Base-by-base conservation (phyloP, 2,329 filamentous ascomycete genomes). In the Trichoderma breve region DNA sequence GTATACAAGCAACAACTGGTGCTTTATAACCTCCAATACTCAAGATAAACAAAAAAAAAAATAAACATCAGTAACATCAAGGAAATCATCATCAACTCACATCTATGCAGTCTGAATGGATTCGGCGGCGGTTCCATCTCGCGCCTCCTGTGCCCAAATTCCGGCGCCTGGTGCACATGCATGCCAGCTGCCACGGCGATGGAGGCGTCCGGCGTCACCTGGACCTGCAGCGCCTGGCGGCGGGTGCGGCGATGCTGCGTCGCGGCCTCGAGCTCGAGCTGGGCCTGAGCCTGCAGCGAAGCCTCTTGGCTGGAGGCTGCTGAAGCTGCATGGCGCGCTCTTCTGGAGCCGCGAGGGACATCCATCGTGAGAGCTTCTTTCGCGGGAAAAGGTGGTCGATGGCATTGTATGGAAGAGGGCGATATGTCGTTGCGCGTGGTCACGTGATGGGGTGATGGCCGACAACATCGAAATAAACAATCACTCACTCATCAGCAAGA, bases 31-130 rank as follows among this genome's bases (percentile, higher is more conserved):
- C 43, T 47, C 43, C 43, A 21, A 51, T 18, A 12, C 43, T 5
- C 43, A 4, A 21, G 9, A 21, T 21, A n/a, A 43, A 43, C 0
- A 43, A n/a, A n/a, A 43, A n/a, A 43, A 43, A 0, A 43, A 43
- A n/a, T 18, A 43, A 43, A 43, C 4, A 43, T 8, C 15, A 14
- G 1, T 4, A 53, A 14, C 47, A 53, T 24, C 9, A 24, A 53
- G 47, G 6, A 53, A 53, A 14, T 14, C 21, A 24, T 24, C 18
- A 26, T 18, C 18, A 32, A 34, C 81, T 81, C 72, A 82, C 81
- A 78, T 74, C 80, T 77, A 66, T 82, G 80, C 3, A 82, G 75
- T 21, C 81, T 80, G 73, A 82, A 82, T 0, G 81, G 81, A 76
- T 82, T 80, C 51, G 79, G 79, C 26, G 80, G 80, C 55, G 71